Base-by-base conservation (phyloP, 2,329 filamentous ascomycete species). In the Pseudogymnoascus sp. region DNA sequence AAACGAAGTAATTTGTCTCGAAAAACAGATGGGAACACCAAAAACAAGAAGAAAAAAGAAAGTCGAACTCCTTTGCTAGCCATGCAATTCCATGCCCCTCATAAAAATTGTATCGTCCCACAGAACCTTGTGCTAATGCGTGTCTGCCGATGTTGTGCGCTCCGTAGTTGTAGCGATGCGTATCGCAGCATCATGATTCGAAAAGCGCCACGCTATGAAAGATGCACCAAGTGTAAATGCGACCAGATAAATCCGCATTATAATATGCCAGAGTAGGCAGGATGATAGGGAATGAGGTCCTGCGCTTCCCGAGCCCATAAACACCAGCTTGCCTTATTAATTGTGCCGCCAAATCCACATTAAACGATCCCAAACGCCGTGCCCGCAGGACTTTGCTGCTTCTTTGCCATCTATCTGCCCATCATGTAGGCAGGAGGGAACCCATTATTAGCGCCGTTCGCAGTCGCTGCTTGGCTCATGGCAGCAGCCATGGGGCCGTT, bases 401-500 rank as follows among this genome's bases (percentile, higher is more conserved):
- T 60, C 13, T 60, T 15, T 31, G 45, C 39, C 55, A 21, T 70
- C 65, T 70, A 73, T 61, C 72, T 67, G 40, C 72, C 72, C 70
- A 73, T 73, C 71, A 73, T 73, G 64, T 73, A 73, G 58, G 71
- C 68, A 58, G 71, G 70, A 61, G 70, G 70, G 62, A 72, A 72
- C 2, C 67, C 68, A 25, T 36, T 68, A 60, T 68, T 69, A 45
- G 64, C 66, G 35, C 69, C 67, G 59, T 68, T 71, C 52, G 71
- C 55, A 67, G 72, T 69, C 18, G 68, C 45, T 15, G 66, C 60
- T 33, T 67, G 67, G 25, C 21, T 59, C 55, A 59, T 59, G 33
- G 31, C 70, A 62, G 69, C 68, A 58, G 70, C 65, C 70, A 72
- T 72, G 8, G 69, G 62, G 9, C 67, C 65, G 21, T 64, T 60